Evolutionary conservation across 2,329 filamentous ascomycete species (phyloP), one percentile per base, ranked within the genome.

Genomic region (Penicillium sp.): DNA sequence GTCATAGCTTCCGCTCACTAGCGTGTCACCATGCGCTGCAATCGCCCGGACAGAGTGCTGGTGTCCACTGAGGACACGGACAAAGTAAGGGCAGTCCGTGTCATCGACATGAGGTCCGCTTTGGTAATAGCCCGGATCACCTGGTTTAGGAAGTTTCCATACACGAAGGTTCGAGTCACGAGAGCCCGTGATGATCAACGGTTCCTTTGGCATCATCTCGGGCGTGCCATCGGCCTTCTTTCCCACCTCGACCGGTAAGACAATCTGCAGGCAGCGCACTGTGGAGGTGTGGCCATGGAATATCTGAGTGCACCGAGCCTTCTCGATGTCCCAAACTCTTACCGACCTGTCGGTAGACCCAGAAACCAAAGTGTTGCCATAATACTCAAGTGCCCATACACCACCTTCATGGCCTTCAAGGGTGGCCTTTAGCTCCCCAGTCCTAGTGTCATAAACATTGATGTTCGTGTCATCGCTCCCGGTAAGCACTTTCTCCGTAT

Each of bases 291-390:
- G 93, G 0, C 93, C 94, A 64, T 96, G 90, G 66, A 98, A 98
- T 0, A 95, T 85, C 65, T 98, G 93, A 10, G 90, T 91, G 68
- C 91, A 96, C 40, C 87, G 80, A 0, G 90, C 93, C 61, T 85
- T 85, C 64, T 95, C 88, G 56, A 98, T 96, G 65, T 98, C 91
- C 93, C 93, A 98, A 0, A 98, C 91, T n/a, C 93, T 83, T n/a
- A 98, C 93, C 10, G 93, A 95, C 40, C 93, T 80, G 69, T 98
- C 93, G 0, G 93, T 98, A 6, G 90, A 96, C 2, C 93, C 93
- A 15, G 93, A 98, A 2, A 98, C 93, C 19, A 98, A 74, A 15
- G 87, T 88, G 64, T 97, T 96, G 44, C 90, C 91, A 64, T 96
- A 85, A 65, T 97, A 98, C 67, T 97, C 90, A 46, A 98, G 73